Base-by-base conservation (phyloP, 305 asterid genomes). In the Stenogyne calaminthoides region DNA sequence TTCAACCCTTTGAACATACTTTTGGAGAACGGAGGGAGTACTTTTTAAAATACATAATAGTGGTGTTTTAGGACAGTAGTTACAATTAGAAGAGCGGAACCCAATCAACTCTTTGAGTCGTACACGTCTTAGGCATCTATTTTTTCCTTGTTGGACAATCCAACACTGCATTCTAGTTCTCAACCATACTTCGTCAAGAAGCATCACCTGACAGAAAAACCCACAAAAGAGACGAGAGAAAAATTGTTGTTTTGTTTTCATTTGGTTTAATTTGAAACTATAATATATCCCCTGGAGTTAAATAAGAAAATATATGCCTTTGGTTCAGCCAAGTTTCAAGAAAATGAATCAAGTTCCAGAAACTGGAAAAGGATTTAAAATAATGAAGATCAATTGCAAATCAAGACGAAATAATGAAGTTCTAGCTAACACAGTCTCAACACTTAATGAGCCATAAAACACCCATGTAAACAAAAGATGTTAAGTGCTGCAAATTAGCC, bases 71-170 rank as follows among this genome's bases (percentile, higher is more conserved):
- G n/a, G n/a, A n/a, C n/a, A n/a, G n/a, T n/a, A n/a, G n/a, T n/a
- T n/a, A n/a, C n/a, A n/a, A n/a, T n/a, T n/a, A n/a, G n/a, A n/a
- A n/a, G n/a, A n/a, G n/a, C n/a, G n/a, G n/a, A n/a, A n/a, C n/a
- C n/a, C 37, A 61, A 40, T 19, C 9, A 40, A 19, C 19, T 7
- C 19, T 27, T 15, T 11, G 19, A 72, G 18, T 42, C 0, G 29
- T 27, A 60, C 7, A 72, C 36, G 47, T 59, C 56, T 11, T 9
- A 52, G 5, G 54, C 32, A 56, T 76, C 34, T 29, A 2, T 4
- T 2, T 29, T 29, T 29, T 72, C 16, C 78, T 80, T 71, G 76
- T 52, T 66, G 1, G 18, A 39, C 78, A 68, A 34, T 16, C 55
- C 16, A 46, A 47, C 15, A 25, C 47, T 5, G 44, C 7, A 14